These are phyloP conservation scores for Aegle marmelos DNA, from an alignment of 345 rosid genomes.

Conservation along the genomic window DNA sequence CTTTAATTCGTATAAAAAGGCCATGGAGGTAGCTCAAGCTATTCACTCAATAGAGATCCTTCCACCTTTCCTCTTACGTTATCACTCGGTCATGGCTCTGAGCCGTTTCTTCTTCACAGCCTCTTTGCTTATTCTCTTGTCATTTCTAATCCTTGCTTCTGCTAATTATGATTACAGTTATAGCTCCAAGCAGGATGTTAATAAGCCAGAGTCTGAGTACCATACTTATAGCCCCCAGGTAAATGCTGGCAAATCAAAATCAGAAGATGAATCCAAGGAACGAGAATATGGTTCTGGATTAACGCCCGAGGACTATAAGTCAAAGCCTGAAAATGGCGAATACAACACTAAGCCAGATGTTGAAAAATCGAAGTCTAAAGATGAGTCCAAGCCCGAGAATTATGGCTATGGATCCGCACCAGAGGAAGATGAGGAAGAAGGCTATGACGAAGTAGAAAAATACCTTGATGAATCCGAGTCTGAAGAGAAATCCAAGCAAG, in stretches of 20 bases:
- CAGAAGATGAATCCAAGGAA: not conserved
- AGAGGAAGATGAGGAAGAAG: not conserved
- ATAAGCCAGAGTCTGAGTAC: not conserved
- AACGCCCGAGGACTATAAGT: not conserved
- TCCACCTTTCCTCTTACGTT: not conserved
- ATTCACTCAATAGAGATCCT: not conserved
- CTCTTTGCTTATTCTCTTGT: conserved; percentile 9
- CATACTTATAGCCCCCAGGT: not conserved
- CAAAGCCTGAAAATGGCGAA: not conserved
- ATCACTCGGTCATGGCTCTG: conserved; percentile 5
- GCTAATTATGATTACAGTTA: conserved; percentile 18
- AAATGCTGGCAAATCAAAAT: not conserved
- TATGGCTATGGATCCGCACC: conserved; percentile 7
- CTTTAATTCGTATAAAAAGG: conserved; percentile 1
- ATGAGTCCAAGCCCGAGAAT: not conserved
- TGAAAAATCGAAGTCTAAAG: not conserved
- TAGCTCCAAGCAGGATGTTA: not conserved
- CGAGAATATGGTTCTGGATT: not conserved
- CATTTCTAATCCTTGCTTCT: conserved; percentile 6
- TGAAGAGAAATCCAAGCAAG: not conserved
- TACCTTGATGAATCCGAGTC: not conserved
- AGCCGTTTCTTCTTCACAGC: not conserved
- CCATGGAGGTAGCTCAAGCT: not conserved
- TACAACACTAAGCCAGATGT: not conserved
- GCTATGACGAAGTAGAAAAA: not conserved